These are phyloP conservation scores for Silene vulgaris DNA, from an alignment of 179 eudicot genomes.

Conservation along the genomic window DNA sequence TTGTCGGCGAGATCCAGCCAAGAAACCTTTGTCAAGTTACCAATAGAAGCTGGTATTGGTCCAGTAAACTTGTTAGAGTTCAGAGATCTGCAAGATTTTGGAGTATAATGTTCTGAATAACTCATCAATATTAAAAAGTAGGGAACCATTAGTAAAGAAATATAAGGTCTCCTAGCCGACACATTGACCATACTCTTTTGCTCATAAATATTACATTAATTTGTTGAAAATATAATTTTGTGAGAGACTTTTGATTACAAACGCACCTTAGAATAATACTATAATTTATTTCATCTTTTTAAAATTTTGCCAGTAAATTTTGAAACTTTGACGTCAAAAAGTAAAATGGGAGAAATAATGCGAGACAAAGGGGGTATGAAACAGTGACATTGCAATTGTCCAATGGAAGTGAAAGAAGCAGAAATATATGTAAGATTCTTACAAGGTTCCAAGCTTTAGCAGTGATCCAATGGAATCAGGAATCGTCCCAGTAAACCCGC, in stretches of 20 bases:
- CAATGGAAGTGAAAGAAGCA: constrained; percentile 10
- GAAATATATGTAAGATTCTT: constrained; percentile 29
- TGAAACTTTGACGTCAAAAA: neutral
- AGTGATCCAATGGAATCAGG: constrained; percentile 56
- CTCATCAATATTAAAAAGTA: too few relatives aligned
- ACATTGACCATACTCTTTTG: too few relatives aligned
- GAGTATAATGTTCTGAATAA: constrained; percentile 19
- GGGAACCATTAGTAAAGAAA: too few relatives aligned
- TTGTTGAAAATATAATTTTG: too few relatives aligned
- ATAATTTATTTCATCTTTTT: too few relatives aligned
- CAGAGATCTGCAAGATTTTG: constrained; percentile 49
- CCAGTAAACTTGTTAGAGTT: constrained; percentile 65
- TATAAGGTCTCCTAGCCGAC: too few relatives aligned
- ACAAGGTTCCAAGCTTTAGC: constrained; percentile 41
- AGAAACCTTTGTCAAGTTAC: constrained; percentile 31
- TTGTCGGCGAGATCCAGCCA: constrained; percentile 52
- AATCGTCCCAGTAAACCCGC: constrained; percentile 53
- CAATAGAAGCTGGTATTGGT: constrained; percentile 50
- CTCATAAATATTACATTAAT: too few relatives aligned
- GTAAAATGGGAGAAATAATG: neutral
- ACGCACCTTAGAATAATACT: too few relatives aligned
- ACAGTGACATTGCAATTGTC: neutral
- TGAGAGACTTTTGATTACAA: too few relatives aligned
- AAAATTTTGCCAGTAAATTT: too few relatives aligned
- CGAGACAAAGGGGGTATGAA: neutral